Base-by-base conservation (phyloP, 1,139 yeast species). In the Yamadazyma sp. region DNA sequence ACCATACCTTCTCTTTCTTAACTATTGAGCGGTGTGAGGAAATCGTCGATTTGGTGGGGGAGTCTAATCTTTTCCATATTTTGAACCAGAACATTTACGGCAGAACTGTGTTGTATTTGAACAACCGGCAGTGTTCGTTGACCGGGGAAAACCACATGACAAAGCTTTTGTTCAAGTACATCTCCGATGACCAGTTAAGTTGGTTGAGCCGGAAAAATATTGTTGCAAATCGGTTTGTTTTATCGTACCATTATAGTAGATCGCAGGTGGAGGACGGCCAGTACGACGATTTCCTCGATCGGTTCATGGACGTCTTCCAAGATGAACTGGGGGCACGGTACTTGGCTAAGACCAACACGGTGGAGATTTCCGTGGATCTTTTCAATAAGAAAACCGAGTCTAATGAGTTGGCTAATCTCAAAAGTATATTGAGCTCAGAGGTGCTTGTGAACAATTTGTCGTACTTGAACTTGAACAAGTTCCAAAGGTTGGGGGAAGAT, bases 291-390 rank as follows among this genome's bases (percentile, higher is more conserved):
- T 44, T 31, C 28, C 22, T 46, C 6, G 32, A 21, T 1, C 29
- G 33, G 3, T 44, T 46, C 25, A 14, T 32, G n/a, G 31, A 29
- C 4, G 13, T 33, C 2, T 42, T 42, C 23, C 6, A 23, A 1
- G 12, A 18, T 6, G 22, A 23, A 6, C 23, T 24, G 16, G 14
- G 22, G 8, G 6, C 6, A 6, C 31, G 24, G 3, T 46, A 41
- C 27, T 43, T 51, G 12, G 17, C 24, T 15, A 39, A 29, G 24
- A 25, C 41, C 21, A 29, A 29, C 18, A 37, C 17, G 18, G 37
- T 48, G 16, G 56, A 51, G 34, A 32, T 51, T 4, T 41, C 46
- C 6, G 35, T 51, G 13, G 54, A 51, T 39, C 33, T 51, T 12
- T 43, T 42, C 22, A 50, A 51, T 32, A 45, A 46, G 38, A 44